These are phyloP conservation scores for Phytophthora tentaculata DNA, from an alignment of 352 stramenopile species.

Conservation along the genomic window DNA sequence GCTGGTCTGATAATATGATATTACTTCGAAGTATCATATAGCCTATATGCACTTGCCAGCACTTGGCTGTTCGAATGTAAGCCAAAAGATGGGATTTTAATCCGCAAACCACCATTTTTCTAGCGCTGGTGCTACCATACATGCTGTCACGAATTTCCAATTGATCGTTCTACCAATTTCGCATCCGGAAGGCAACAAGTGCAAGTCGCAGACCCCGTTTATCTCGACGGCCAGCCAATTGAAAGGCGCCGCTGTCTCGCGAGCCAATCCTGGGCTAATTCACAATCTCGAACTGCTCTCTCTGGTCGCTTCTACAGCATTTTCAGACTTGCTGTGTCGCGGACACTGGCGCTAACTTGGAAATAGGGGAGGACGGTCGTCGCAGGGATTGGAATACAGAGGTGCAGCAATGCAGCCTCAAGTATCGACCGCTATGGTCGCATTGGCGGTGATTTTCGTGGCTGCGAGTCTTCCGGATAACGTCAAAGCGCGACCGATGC, in stretches of 20 bases:
- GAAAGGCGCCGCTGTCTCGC: conserved; percentile 8
- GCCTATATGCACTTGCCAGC: neutral
- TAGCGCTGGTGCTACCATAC: neutral
- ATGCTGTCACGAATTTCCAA: neutral
- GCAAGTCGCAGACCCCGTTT: conserved; percentile 26
- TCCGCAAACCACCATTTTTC: conserved; percentile 7
- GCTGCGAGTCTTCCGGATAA: conserved; percentile 24
- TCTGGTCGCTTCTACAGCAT: conserved; percentile 36
- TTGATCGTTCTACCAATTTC: neutral
- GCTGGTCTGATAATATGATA: too few relatives aligned
- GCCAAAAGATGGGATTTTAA: conserved; percentile 13
- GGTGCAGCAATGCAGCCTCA: conserved; percentile 31
- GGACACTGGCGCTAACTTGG: conserved; percentile 13
- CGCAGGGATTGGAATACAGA: conserved; percentile 5
- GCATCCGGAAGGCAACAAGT: conserved; percentile 16
- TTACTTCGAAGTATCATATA: too few relatives aligned
- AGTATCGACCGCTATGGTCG: conserved; percentile 29
- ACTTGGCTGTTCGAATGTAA: conserved; percentile 30
- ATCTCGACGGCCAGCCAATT: conserved; percentile 28
- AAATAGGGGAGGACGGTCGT: conserved; percentile 7
- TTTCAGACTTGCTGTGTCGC: conserved; percentile 32
- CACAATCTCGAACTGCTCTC: conserved; percentile 36
- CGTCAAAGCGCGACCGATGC: conserved; percentile 44
- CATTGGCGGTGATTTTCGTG: conserved; percentile 28
- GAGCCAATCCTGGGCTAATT: conserved; percentile 33